These are phyloP conservation scores for Scytalidium lignicola DNA, from an alignment of 2,329 filamentous ascomycete genomes.

Conservation along the genomic window DNA sequence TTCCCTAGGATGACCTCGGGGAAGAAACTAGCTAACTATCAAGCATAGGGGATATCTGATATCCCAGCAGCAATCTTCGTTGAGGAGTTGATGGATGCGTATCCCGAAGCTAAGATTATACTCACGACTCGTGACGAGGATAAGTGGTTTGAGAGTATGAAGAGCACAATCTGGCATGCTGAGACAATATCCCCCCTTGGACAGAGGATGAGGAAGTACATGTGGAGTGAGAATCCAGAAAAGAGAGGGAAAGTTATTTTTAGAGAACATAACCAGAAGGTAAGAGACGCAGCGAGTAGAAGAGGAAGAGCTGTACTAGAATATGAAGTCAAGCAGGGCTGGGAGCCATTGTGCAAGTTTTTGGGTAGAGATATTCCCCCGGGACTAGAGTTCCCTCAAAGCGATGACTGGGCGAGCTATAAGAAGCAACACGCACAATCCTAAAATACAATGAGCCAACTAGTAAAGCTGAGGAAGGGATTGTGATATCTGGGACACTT, in stretches of 20 bases:
- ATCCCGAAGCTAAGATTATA: slow-evolving; percentile 15
- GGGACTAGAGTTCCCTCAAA: slow-evolving; percentile 8
- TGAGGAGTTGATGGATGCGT: slow-evolving; percentile 16
- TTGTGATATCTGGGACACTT: no score
- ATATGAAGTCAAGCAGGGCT: slow-evolving; percentile 13
- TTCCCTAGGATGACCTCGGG: no score
- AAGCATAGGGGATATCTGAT: slow-evolving; percentile 22
- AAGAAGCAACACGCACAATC: slow-evolving; percentile 13
- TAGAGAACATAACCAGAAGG: slow-evolving; percentile 7
- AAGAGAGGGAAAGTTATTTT: slow-evolving; percentile 5
- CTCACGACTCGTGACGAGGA: slow-evolving; percentile 13
- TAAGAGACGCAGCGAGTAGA: slow-evolving; percentile 1
- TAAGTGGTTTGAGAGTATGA: slow-evolving; percentile 11
- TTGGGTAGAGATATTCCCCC: slow-evolving; percentile 11
- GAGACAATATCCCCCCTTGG: background rate
- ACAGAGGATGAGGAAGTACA: background rate
- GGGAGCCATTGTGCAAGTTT: slow-evolving; percentile 13
- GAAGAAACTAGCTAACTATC: background rate
- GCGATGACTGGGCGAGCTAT: slow-evolving; percentile 7
- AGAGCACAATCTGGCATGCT: slow-evolving; percentile 6
- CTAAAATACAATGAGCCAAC: no score
- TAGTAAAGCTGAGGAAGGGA: no score
- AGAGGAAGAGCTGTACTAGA: slow-evolving; percentile 5
- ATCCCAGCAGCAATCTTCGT: slow-evolving; percentile 28
- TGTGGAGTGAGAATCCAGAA: slow-evolving; percentile 6